Percentiles rank a stretch among this genome's conserved stretches.
Evolutionary conservation across 257 asterid genomes (phyloP).

Genomic region (Vinca minor): DNA sequence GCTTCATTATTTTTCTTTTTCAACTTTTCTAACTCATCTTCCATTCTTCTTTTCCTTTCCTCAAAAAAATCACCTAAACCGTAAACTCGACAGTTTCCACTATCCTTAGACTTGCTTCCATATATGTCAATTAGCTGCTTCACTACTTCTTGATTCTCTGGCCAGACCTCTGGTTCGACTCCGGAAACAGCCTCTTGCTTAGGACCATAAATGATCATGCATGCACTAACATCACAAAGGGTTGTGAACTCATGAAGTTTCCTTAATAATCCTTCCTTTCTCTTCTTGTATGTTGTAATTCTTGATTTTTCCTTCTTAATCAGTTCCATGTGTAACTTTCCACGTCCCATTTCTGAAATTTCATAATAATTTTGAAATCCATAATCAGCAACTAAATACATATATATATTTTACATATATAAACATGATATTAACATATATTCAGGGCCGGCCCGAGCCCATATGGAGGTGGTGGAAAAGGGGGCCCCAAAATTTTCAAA

Average conservation of each 20-base stretch:
- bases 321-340: slow-evolving; percentile 58
- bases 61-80: slow-evolving; percentile 41
- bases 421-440: no score
- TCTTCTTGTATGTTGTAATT: slow-evolving; percentile 49
- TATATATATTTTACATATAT: no score
- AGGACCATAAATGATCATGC: slow-evolving; percentile 57
- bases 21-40: slow-evolving; percentile 40
- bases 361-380: not conserved
- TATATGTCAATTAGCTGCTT: slow-evolving; percentile 34
- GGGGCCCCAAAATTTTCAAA: no score
- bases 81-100: slow-evolving; percentile 25
- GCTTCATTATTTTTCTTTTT: slow-evolving; percentile 35
- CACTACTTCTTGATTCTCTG: slow-evolving; percentile 29
- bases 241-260: slow-evolving; percentile 63
- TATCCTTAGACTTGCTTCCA: slow-evolving; percentile 29
- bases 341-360: slow-evolving; percentile 49
- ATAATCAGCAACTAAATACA: no score
- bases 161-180: slow-evolving; percentile 45
- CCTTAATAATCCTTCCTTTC: slow-evolving; percentile 48
- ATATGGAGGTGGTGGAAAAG: no score
- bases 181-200: slow-evolving; percentile 15
- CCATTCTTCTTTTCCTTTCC: slow-evolving; percentile 33
- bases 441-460: no score
- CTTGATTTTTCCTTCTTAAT: slow-evolving; percentile 48
- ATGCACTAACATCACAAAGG: slow-evolving; percentile 53